A percentile compares a stretch with the other conserved stretches of the same genome.
Evolutionary conservation across 768 basidiomycete genomes (phyloP).

Genomic region (Mycena capillaripes): DNA sequence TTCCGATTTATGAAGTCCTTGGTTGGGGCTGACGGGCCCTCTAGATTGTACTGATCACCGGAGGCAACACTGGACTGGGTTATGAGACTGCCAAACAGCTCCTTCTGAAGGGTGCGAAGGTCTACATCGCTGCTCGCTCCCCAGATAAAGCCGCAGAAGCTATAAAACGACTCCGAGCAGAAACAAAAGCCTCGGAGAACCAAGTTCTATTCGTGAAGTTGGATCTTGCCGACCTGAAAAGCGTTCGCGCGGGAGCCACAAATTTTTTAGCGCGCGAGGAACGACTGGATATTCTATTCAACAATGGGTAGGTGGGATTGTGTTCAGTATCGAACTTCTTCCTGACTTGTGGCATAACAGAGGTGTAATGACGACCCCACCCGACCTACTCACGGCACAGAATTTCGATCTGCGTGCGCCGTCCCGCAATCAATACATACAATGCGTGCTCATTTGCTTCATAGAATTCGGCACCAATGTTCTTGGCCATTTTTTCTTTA

Average conservation of each 20-base stretch:
- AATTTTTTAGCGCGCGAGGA: background rate
- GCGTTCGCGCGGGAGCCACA: background rate
- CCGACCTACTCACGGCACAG: background rate
- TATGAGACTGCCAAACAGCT: slow-evolving; percentile 14
- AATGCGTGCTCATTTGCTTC: background rate
- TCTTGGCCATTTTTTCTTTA: background rate
- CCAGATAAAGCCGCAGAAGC: background rate
- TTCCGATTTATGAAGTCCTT: background rate
- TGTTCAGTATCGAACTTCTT: background rate
- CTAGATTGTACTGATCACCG: slow-evolving; percentile 1
- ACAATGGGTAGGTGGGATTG: background rate
- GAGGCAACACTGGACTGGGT: background rate
- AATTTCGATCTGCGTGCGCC: background rate
- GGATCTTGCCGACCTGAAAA: slow-evolving; percentile 5
- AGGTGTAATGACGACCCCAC: background rate
- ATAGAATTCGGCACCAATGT: background rate
- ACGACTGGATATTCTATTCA: background rate
- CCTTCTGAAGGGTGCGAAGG: slow-evolving; percentile 2
- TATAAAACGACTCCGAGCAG: background rate
- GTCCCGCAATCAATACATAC: background rate
- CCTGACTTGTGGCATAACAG: background rate
- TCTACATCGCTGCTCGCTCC: slow-evolving; percentile 8
- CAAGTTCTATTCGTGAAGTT: background rate
- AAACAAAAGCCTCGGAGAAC: background rate
- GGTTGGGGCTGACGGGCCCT: background rate